These are phyloP conservation scores for Lipomyces yamadae DNA, from an alignment of 805 yeast species.

Conservation along the genomic window DNA sequence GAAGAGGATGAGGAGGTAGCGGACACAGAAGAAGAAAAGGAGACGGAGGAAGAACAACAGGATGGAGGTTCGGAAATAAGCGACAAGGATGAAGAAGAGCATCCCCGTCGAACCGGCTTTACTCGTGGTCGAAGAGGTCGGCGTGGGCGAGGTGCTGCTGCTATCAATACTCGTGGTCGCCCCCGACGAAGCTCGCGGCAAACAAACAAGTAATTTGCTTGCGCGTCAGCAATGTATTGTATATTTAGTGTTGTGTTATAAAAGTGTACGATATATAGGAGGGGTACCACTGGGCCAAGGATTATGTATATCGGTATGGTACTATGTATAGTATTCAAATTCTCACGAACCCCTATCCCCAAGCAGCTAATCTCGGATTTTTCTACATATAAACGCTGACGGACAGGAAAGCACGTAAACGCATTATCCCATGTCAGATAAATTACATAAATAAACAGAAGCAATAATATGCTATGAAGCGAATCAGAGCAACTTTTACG, in stretches of 20 bases:
- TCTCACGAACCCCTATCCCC: too few relatives aligned
- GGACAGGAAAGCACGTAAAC: too few relatives aligned
- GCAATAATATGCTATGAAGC: not conserved
- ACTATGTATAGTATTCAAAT: too few relatives aligned
- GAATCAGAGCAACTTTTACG: slow-evolving; percentile 12
- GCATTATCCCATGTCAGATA: not conserved
- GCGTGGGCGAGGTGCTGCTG: slow-evolving; percentile 16
- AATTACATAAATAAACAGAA: not conserved
- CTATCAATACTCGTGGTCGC: slow-evolving; percentile 12
- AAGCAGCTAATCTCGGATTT: too few relatives aligned
- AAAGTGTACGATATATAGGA: too few relatives aligned
- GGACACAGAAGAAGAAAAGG: slow-evolving; percentile 17
- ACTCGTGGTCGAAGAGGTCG: slow-evolving; percentile 20
- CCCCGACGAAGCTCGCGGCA: slow-evolving; percentile 25
- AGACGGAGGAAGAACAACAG: slow-evolving; percentile 15
- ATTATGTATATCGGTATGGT: too few relatives aligned
- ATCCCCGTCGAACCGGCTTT: slow-evolving; percentile 14
- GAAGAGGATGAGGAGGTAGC: slow-evolving; percentile 18
- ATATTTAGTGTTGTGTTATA: not conserved
- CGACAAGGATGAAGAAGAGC: slow-evolving; percentile 32
- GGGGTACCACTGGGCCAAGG: too few relatives aligned
- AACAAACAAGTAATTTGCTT: slow-evolving; percentile 6
- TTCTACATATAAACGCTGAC: too few relatives aligned
- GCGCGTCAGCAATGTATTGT: not conserved
- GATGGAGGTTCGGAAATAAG: slow-evolving; percentile 11